Evolutionary conservation across 495 filamentous ascomycete genomes (phyloP), one percentile per base, ranked within the genome.

Genomic region (Penicillium subrubescens): DNA sequence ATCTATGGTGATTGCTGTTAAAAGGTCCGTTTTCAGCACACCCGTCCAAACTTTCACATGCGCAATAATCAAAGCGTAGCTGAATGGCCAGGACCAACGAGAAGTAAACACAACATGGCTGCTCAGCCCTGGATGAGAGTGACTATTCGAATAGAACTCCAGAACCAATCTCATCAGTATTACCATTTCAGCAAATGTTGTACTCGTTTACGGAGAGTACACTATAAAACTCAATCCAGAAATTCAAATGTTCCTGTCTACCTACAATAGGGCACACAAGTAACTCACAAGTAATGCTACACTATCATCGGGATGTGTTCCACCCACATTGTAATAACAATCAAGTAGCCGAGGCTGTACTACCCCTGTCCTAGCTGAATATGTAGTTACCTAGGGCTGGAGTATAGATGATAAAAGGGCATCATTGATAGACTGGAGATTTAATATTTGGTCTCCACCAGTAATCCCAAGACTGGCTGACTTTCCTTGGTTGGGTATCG

Each of bases 41-140:
- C 23, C 50, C 44, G 59, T 6, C 34, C 23, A 31, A 55, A 55
- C 51, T 62, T 62, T 62, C 60, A 62, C 60, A 55, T 62, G 60
- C 59, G 17, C 50, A 48, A 48, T 48, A 23, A 46, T 56, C 50
- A 31, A 46, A 46, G 31, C 19, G 33, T 25, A 6, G 19, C 33
- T 41, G 33, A 35, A 37, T 41, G 59, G 33, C 33, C 25, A 56
- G 29, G 50, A 25, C 50, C 25, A 53, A 53, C 23, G 19, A 53
- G 23, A 53, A 48, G 43, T 52, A 17, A 52, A 31, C 14, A 52
- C 48, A 52, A 8, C 25, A 52, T 31, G 48, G 48, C 25, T 7
- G 10, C 48, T 27, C 48, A 31, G 48, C 48, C 48, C 48, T 15
- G 5, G 0, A 21, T 17, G 48, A 17, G 2, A 52, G 25, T 31